phyloP scores from a whole-genome alignment of 192 early-diverging fungal species.

The Backusella tuberculispora region DNA sequence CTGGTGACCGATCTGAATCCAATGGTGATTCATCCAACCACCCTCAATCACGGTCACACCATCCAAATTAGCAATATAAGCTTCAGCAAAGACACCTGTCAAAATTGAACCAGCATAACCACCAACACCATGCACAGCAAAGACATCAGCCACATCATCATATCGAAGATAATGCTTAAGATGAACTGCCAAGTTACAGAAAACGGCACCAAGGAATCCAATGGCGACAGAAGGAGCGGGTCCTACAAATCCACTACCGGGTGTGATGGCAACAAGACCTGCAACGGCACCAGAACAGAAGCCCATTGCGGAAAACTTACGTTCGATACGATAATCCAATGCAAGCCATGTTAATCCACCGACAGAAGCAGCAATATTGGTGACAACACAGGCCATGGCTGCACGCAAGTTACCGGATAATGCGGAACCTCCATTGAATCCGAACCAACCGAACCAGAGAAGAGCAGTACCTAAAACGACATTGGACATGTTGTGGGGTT shows the following conservation, averaged over 20 bases:
- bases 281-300: constrained; percentile 95
- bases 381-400: constrained; percentile 83
- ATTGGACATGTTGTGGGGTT: constrained; percentile 90
- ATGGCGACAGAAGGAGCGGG: constrained; percentile 83
- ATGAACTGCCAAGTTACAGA: constrained; percentile 82
- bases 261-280: constrained; percentile 93
- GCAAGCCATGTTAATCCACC: constrained; percentile 86
- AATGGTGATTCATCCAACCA: constrained; percentile 77
- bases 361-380: constrained; percentile 82
- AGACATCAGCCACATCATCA: constrained; percentile 94
- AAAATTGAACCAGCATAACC: constrained; percentile 85
- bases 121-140: constrained; percentile 86
- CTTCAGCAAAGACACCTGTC: constrained; percentile 90
- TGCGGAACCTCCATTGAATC: constrained; percentile 93
- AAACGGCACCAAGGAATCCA: constrained; percentile 71
- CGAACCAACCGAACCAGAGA: constrained; percentile 43
- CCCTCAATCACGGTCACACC: constrained; percentile 62
- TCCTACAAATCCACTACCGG: constrained; percentile 86
- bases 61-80: constrained; percentile 73
- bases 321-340: constrained; percentile 77
- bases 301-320: constrained; percentile 86
- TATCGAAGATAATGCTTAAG: constrained; percentile 85
- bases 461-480: constrained; percentile 68
- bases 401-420: constrained; percentile 82
- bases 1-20: constrained; percentile 84